A percentile compares a stretch with the other conserved stretches of the same genome.
Evolutionary conservation across 768 basidiomycete species (phyloP).

Genomic region (Tricholoma bakamatsutake): DNA sequence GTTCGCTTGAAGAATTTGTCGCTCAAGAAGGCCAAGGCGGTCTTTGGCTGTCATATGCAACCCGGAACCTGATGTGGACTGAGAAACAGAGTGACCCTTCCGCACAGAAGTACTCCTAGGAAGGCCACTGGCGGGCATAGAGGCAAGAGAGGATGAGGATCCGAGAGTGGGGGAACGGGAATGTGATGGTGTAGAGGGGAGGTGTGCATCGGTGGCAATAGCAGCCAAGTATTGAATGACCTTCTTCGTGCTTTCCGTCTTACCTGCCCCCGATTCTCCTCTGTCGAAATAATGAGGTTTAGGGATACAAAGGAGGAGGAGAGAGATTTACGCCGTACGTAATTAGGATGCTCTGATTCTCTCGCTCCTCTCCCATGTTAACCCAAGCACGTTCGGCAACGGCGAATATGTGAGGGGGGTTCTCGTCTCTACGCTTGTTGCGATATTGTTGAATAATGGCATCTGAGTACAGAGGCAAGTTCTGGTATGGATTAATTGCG

Average conservation of each 20-base stretch:
- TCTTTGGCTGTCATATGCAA: slow-evolving; percentile 55
- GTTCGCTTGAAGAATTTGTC: slow-evolving; percentile 96
- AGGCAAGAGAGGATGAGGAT: slow-evolving; percentile 38
- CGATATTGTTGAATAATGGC: slow-evolving; percentile 88
- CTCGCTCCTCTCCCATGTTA: slow-evolving; percentile 95
- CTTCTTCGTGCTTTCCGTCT: slow-evolving; percentile 99
- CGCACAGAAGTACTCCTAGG: slow-evolving; percentile 61
- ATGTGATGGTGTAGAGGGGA: slow-evolving; percentile 50
- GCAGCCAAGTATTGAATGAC: slow-evolving; percentile 99
- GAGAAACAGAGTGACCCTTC: slow-evolving; percentile 42
- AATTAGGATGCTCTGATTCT: slow-evolving; percentile 97
- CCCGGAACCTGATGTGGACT: slow-evolving; percentile 39
- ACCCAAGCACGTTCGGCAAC: slow-evolving; percentile 98
- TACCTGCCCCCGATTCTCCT: slow-evolving; percentile 98
- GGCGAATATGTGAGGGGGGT: slow-evolving; percentile 94
- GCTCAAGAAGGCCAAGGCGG: slow-evolving; percentile 82
- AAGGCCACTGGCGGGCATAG: slow-evolving; percentile 62
- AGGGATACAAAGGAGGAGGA: background rate
- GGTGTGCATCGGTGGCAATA: slow-evolving; percentile 80
- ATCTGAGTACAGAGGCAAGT: slow-evolving; percentile 86
- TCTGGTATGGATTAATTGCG: slow-evolving; percentile 96
- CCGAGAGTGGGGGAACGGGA: slow-evolving; percentile 61
- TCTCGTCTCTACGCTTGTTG: slow-evolving; percentile 82
- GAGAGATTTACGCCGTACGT: slow-evolving; percentile 54
- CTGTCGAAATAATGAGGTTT: slow-evolving; percentile 33